Conservation (phyloP, 179 eudicot genomes). For the Silene vulgaris region DNA sequence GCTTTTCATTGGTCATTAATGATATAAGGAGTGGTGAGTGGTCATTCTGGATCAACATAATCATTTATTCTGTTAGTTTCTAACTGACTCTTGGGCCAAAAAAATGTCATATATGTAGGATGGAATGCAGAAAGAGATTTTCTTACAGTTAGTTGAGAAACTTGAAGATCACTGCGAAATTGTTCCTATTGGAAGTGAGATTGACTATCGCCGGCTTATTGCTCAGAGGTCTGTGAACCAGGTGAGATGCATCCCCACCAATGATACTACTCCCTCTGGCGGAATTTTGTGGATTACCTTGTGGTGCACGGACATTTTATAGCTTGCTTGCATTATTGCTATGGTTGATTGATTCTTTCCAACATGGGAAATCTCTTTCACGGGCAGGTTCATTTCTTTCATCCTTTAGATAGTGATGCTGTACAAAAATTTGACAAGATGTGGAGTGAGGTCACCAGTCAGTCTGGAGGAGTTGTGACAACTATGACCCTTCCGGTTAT, state of each 20-base stretch:
- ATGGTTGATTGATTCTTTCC: constrained; percentile 6
- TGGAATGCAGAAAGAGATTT: constrained; percentile 92
- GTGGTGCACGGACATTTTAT: neutral
- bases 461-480: constrained; percentile 48
- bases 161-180: constrained; percentile 68
- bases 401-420: constrained; percentile 56
- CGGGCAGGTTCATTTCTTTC: constrained; percentile 66
- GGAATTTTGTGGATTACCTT: neutral
- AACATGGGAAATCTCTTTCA: constrained; percentile 18
- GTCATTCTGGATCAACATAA: neutral
- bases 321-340: neutral
- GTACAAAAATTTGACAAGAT: constrained; percentile 47
- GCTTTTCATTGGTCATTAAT: neutral
- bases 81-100: neutral
- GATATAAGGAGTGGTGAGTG: neutral
- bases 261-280: no score
- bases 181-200: constrained; percentile 74
- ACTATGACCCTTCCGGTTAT: constrained; percentile 65
- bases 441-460: constrained; percentile 49
- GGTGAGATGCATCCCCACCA: constrained; percentile 35
- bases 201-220: constrained; percentile 84
- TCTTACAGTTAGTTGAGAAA: constrained; percentile 52
- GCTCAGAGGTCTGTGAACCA: constrained; percentile 59
- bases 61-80: neutral
- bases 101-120: constrained; percentile 47